These are phyloP conservation scores for Microglena sp. DNA, from an alignment of 139 green algal species.

Conservation along the genomic window DNA sequence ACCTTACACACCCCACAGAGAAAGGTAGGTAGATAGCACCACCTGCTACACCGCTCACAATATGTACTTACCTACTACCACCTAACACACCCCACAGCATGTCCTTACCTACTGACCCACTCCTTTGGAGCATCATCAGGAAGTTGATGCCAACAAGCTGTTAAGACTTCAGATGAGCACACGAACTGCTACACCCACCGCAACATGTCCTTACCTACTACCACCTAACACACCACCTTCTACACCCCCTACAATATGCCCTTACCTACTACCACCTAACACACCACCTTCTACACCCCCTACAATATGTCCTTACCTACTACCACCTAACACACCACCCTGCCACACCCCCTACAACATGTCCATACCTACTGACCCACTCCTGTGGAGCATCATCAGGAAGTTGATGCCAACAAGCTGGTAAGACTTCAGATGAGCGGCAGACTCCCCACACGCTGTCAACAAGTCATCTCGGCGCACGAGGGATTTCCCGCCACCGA, in stretches of 20 bases:
- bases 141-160: conserved; percentile 93
- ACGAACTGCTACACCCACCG: conserved; percentile 37
- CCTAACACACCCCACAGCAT: conserved; percentile 77
- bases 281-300: too few relatives aligned
- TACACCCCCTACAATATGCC: too few relatives aligned
- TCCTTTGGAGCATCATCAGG: conserved; percentile 68
- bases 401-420: conserved; percentile 93
- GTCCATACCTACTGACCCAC: conserved; percentile 37
- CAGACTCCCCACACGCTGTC: conserved; percentile 38
- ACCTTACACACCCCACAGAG: background rate
- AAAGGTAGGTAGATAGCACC: too few relatives aligned
- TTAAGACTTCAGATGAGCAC: conserved; percentile 72
- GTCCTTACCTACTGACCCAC: conserved; percentile 37
- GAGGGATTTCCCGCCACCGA: background rate
- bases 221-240: too few relatives aligned
- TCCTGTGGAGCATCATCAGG: conserved; percentile 68
- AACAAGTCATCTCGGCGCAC: conserved; percentile 24
- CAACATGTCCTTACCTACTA: too few relatives aligned
- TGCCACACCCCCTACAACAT: conserved; percentile 65
- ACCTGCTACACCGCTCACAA: too few relatives aligned
- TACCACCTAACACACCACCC: background rate
- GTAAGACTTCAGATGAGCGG: conserved; percentile 72
- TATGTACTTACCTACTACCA: too few relatives aligned
- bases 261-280: too few relatives aligned
- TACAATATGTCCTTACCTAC: background rate